Evolutionary conservation across 179 eudicot genomes (phyloP).

Genomic region (Spinacia oleracea): DNA sequence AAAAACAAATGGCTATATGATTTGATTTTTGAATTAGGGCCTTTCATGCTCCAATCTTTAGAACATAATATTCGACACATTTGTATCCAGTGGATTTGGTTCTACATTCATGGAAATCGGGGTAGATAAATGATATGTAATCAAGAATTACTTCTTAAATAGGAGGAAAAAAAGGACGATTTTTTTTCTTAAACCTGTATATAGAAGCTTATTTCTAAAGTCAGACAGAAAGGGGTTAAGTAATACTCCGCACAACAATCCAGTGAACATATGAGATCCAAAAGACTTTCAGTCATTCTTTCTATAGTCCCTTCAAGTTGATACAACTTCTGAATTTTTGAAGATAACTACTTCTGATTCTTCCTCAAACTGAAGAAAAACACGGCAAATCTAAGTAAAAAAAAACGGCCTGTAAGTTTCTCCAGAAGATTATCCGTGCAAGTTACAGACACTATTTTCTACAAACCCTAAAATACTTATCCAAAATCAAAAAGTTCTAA

Average conservation of each 20-base stretch:
- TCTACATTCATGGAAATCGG: not conserved
- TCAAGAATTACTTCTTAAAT: not conserved
- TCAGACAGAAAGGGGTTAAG: not conserved
- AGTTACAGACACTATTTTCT: not conserved
- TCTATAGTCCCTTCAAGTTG: not conserved
- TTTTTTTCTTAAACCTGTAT: not conserved
- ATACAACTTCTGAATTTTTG: not conserved
- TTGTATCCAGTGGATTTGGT: not conserved
- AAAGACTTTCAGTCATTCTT: not conserved
- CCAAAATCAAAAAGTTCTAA: not conserved
- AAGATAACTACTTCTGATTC: not conserved
- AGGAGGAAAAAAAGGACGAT: not conserved
- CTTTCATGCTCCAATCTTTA: not conserved
- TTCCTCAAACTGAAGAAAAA: not conserved
- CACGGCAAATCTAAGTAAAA: not conserved
- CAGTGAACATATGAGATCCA: not conserved
- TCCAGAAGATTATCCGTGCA: not conserved
- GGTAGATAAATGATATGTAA: not conserved
- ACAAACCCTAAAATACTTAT: not conserved
- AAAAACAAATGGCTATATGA: not conserved
- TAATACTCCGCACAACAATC: not conserved
- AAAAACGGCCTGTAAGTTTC: not conserved
- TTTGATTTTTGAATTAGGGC: not conserved
- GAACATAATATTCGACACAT: not conserved
- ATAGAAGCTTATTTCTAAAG: not conserved